These are phyloP conservation scores for Corylus avellana DNA, from an alignment of 306 rosid genomes.

Conservation along the genomic window DNA sequence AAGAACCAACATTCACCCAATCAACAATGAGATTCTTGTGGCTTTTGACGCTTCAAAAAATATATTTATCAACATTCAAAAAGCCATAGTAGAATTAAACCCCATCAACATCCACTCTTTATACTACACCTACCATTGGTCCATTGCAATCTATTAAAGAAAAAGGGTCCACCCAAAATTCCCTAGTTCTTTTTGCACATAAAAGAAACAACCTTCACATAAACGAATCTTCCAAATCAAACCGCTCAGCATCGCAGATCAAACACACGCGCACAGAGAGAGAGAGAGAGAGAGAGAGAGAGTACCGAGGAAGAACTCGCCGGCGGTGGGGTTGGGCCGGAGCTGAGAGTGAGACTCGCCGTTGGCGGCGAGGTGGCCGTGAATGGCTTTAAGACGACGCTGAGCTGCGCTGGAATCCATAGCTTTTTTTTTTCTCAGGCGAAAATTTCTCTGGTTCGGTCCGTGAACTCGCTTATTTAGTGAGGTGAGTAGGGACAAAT, in stretches of 20 bases:
- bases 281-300: neutral
- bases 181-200: neutral
- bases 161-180: neutral
- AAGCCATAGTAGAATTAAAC: neutral
- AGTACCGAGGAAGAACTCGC: constrained; percentile 70
- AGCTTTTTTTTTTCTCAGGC: neutral
- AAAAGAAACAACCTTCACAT: neutral
- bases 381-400: constrained; percentile 72
- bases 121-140: neutral
- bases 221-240: neutral
- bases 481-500: neutral
- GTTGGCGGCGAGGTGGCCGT: constrained; percentile 52
- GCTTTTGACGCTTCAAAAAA: neutral
- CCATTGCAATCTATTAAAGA: neutral
- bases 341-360: constrained; percentile 53
- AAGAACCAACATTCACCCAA: neutral
- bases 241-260: neutral
- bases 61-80: neutral
- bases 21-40: neutral
- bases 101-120: neutral
- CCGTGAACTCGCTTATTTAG: neutral
- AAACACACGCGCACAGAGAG: neutral
- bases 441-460: neutral
- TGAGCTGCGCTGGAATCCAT: constrained; percentile 74
- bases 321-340: constrained; percentile 61